Conservation (phyloP, 306 rosid genomes). For the Luffa aegyptiaca region DNA sequence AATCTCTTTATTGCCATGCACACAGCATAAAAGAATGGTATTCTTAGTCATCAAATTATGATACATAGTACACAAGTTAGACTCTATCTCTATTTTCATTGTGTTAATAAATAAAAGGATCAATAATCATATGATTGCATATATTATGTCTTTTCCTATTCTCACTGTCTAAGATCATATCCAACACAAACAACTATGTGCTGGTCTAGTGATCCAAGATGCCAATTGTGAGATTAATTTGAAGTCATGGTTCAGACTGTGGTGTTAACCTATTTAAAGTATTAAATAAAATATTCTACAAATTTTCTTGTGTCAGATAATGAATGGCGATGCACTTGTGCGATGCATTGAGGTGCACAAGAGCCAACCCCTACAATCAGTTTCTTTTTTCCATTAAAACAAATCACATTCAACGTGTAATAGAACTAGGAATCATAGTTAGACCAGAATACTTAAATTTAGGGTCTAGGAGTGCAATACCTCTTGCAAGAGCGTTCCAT, state of each 20-base stretch:
- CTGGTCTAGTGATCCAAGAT: not conserved
- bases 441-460: conserved; percentile 8
- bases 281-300: not conserved
- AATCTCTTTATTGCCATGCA: not conserved
- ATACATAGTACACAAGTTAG: not conserved
- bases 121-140: not conserved
- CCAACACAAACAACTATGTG: not conserved
- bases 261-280: not conserved
- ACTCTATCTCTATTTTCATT: not conserved
- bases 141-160: not conserved
- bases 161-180: not conserved
- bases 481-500: conserved; percentile 84
- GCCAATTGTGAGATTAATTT: not conserved
- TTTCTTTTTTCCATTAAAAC: not conserved
- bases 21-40: not conserved
- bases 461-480: conserved; percentile 28
- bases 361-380: not conserved
- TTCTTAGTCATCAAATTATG: not conserved
- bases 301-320: not conserved
- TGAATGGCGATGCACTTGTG: not conserved
- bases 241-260: not conserved
- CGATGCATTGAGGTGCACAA: not conserved
- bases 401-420: not conserved
- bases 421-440: not conserved
- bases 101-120: not conserved